Base-by-base conservation (phyloP, 2,329 filamentous ascomycete species). In the Diaporthe velutina region DNA sequence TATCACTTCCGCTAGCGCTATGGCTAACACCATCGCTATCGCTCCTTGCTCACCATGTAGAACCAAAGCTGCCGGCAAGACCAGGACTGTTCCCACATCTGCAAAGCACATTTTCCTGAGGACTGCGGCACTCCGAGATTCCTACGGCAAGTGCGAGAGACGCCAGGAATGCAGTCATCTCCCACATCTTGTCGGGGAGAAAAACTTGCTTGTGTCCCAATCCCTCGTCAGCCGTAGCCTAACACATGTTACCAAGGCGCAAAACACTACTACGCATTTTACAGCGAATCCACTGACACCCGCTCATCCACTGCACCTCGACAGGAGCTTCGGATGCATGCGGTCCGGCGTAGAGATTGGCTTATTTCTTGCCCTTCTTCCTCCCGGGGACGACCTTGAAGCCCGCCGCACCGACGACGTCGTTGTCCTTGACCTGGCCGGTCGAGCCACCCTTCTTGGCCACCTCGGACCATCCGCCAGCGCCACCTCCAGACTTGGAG, bases 361-460 rank as follows among this genome's bases (percentile, higher is more conserved):
- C 66, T 77, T 86, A 92, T 88, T 93, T 95, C 88, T 93, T 93
- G 82, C 93, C 93, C 90, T 98, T 98, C 92, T 98, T 98, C 84
- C 97, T 96, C 77, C 93, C 90, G 19, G 95, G 91, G 15, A 98
- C 96, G 71, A 98, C 94, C 88, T 97, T 97, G 87, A 98, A 98
- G 67, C 93, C 89, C 33, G 88, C 90, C 57, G 19, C 80, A 84
- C 82, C 64, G 83, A 82, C 66, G 84, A 77, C 73, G 50, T 74
- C 68, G 79, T 77, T 80, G 79, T 84, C 80, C 83, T 82, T 82
- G 82, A 79, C 86, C 42, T 89, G 88, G 76, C 86, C 87, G 66
- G 83, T 82, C 73, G 86, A 85, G 72, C 86, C 85, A 66, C 94
- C 93, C 88, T 98, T 98, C 92, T 98, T 98, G 1, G 97, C 97